A percentile compares a stretch with the other conserved stretches of the same genome.
phyloP scores from a whole-genome alignment of 345 rosid species.

The Gossypium rotundifolium region DNA sequence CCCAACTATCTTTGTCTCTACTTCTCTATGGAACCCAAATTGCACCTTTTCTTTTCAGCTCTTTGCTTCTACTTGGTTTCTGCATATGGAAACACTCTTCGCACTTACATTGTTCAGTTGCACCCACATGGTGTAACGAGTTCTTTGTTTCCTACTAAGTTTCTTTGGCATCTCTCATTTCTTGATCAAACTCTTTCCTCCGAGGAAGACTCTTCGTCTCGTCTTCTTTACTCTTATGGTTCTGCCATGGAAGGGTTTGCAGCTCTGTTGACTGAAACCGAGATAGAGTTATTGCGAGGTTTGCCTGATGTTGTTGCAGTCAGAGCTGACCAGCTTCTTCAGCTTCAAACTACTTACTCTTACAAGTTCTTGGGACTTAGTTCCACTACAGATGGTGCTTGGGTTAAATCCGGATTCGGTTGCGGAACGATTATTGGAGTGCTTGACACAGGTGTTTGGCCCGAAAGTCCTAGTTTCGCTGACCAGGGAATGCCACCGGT shows the following conservation, averaged over 20 bases:
- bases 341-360: conserved; percentile 80
- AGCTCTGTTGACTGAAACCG: conserved; percentile 60
- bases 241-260: conserved; percentile 91
- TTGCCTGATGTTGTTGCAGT: conserved; percentile 62
- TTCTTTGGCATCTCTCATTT: conserved; percentile 67
- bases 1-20: conserved; percentile 11
- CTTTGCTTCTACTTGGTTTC: conserved; percentile 27
- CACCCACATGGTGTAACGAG: conserved; percentile 47
- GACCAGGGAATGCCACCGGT: conserved; percentile 61
- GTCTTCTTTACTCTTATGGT: conserved; percentile 76
- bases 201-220: conserved; percentile 47
- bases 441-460: conserved; percentile 90
- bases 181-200: conserved; percentile 40
- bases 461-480: conserved; percentile 81
- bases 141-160: conserved; percentile 39
- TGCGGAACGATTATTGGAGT: conserved; percentile 63
- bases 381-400: conserved; percentile 37
- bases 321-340: conserved; percentile 60
- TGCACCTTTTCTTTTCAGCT: conserved; percentile 17
- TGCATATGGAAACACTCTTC: conserved; percentile 28
- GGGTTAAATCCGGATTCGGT: conserved; percentile 60
- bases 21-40: conserved; percentile 34
- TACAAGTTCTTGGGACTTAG: conserved; percentile 75
- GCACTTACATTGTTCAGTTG: conserved; percentile 82
- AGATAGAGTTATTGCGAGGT: conserved; percentile 35